Base-by-base conservation (phyloP, 176 grass and related monocot species). In the Oryza glaberrima region DNA sequence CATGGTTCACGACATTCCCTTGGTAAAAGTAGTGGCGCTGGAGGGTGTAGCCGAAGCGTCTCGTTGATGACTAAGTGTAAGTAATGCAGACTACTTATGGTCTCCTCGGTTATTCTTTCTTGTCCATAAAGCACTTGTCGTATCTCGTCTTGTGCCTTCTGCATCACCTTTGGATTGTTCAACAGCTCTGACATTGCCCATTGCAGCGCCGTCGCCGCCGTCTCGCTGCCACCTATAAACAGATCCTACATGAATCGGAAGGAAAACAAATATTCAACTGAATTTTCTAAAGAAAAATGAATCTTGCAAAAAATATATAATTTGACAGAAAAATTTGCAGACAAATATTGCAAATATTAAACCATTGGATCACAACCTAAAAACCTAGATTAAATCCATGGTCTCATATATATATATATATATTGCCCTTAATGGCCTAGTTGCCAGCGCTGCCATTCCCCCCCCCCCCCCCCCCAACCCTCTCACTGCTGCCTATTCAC, bases 161-260 rank as follows among this genome's bases (percentile, higher is more conserved):
- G 48, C 84, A 90, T 90, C 4, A 47, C 67, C 0, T 20, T 83
- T 5, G 73, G 79, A n/a, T 87, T 83, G 20, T 34, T 60, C 61
- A 87, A 28, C 1, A 90, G 84, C 66, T 87, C 84, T 0, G 84
- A 28, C 79, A 90, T 75, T 9, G 36, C 19, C 88, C 80, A 90
- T 7, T 86, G 67, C 13, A 87, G 20, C 0, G 60, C 52, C 3
- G 72, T 78, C 1, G 77, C 8, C 0, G 80, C 66, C 0, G 88
- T 86, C n/a, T 86, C 88, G 25, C 71, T 90, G 0, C 84, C 88
- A 0, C 11, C 68, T 6, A 4, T 52, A 49, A 90, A 80, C 43
- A 87, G 1, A 22, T 90, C 84, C 88, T 90, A 43, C 10, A 72
- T 7, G 3, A 11, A 23, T 2, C 0, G 15, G 5, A 54, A 16